phyloP scores from a whole-genome alignment of 352 stramenopile species.

The Phytophthora foliorum region DNA sequence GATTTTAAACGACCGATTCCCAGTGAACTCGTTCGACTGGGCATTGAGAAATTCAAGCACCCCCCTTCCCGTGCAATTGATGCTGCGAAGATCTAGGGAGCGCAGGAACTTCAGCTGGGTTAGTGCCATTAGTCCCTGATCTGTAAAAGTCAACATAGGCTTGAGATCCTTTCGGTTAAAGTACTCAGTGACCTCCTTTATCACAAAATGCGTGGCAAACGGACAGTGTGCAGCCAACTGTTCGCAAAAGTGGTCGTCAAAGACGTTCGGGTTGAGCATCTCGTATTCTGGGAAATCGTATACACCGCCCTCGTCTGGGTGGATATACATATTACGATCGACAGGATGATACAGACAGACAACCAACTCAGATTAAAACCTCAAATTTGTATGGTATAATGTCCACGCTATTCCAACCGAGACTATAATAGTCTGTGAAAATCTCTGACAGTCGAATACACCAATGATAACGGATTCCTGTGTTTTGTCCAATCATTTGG shows the following conservation, averaged over 20 bases:
- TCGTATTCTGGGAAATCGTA: too few relatives aligned
- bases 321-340: too few relatives aligned
- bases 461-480: too few relatives aligned
- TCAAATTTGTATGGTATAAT: too few relatives aligned
- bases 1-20: conserved; percentile 46
- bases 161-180: conserved; percentile 35
- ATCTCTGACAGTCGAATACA: too few relatives aligned
- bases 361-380: too few relatives aligned
- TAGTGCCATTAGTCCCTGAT: conserved; percentile 39
- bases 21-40: conserved; percentile 32
- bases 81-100: conserved; percentile 37
- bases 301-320: too few relatives aligned
- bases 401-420: too few relatives aligned
- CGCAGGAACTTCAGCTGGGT: conserved; percentile 40
- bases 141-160: conserved; percentile 42
- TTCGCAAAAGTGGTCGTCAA: conserved; percentile 45
- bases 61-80: conserved; percentile 44
- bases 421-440: too few relatives aligned
- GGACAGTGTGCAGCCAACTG: conserved; percentile 23
- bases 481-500: too few relatives aligned
- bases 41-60: conserved; percentile 46
- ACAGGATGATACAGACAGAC: too few relatives aligned
- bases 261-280: conserved; percentile 14
- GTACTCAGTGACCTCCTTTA: conserved; percentile 37
- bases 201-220: conserved; percentile 26